These are phyloP conservation scores for Entrophospora sp. DNA, from an alignment of 192 early-diverging fungal genomes.

Conservation along the genomic window DNA sequence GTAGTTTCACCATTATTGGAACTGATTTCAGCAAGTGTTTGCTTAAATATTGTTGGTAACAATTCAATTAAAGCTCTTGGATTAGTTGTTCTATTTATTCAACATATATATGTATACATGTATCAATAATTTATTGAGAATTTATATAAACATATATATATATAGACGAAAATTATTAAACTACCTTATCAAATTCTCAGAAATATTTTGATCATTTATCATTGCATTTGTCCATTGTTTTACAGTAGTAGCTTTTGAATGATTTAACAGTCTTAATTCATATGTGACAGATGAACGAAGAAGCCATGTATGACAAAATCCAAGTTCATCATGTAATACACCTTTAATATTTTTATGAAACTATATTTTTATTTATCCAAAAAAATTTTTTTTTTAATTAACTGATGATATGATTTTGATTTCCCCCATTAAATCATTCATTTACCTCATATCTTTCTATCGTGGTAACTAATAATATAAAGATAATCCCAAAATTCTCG, in stretches of 20 bases:
- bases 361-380: too few species aligned
- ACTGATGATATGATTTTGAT: too few species aligned
- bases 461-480: not conserved
- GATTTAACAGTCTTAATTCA: not conserved
- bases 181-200: conserved; percentile 2
- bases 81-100: not conserved
- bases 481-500: conserved; percentile 13
- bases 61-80: conserved; percentile 7
- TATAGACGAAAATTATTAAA: not conserved
- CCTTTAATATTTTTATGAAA: conserved; percentile 12
- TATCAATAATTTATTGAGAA: too few species aligned
- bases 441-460: conserved; percentile 17
- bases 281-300: not conserved
- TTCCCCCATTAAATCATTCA: not conserved
- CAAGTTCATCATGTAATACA: conserved; percentile 2
- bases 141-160: too few species aligned
- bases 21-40: not conserved
- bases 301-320: conserved; percentile 14
- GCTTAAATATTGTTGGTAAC: conserved; percentile 14
- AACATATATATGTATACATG: not conserved
- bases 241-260: not conserved
- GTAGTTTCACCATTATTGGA: not conserved
- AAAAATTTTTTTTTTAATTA: too few species aligned
- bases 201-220: not conserved
- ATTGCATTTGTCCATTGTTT: not conserved